phyloP scores from a whole-genome alignment of 164 flowering plant genomes.

The Protea cynaroides region DNA sequence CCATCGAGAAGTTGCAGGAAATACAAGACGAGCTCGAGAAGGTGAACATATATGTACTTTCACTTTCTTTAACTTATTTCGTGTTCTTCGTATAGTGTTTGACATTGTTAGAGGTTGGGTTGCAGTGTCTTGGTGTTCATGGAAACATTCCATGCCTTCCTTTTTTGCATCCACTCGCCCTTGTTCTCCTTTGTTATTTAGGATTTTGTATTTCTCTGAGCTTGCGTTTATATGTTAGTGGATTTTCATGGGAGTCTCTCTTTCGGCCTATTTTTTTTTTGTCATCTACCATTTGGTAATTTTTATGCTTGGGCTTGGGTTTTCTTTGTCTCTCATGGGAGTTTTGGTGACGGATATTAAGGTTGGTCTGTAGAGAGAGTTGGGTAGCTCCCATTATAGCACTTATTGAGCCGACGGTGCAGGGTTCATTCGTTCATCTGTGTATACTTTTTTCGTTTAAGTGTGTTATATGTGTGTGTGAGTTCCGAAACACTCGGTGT shows the following conservation, averaged over 20 bases:
- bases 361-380: too few relatives aligned
- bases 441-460: not conserved
- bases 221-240: too few relatives aligned
- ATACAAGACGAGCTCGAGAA: constrained; percentile 52
- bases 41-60: constrained; percentile 11
- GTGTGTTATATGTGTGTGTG: too few relatives aligned
- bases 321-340: not conserved
- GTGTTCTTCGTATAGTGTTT: not conserved
- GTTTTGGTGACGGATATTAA: not conserved
- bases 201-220: too few relatives aligned
- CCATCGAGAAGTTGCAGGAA: constrained; percentile 51
- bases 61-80: not conserved
- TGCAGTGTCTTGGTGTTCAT: not conserved
- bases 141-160: not conserved
- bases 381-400: not conserved
- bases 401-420: not conserved
- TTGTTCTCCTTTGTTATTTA: too few relatives aligned
- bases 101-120: not conserved
- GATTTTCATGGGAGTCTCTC: not conserved
- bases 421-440: not conserved
- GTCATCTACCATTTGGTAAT: not conserved
- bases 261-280: not conserved
- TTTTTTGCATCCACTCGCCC: not conserved
- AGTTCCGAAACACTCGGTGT: too few relatives aligned
- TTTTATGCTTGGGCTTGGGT: not conserved